phyloP scores from a whole-genome alignment of 129 eudicot genomes.

The Arctium lappa region DNA sequence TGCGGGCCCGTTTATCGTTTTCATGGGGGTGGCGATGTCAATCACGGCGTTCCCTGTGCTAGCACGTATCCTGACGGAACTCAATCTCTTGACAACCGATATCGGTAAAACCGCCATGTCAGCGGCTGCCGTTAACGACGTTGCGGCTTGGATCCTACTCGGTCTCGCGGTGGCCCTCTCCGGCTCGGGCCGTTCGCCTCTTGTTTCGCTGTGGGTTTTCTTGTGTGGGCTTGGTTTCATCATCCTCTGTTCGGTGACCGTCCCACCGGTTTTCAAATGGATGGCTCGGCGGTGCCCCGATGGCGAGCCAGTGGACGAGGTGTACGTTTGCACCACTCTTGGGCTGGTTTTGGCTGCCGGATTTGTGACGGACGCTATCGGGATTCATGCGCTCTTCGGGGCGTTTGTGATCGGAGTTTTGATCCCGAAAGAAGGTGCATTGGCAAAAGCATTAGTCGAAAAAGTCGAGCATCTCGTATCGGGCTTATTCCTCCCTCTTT shows the following conservation, averaged over 20 bases:
- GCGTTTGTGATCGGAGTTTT: constrained; percentile 27
- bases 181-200: neutral
- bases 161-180: neutral
- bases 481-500: constrained; percentile 27
- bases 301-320: constrained; percentile 15
- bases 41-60: constrained; percentile 32
- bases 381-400: constrained; percentile 29
- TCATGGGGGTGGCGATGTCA: constrained; percentile 20
- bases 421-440: constrained; percentile 24
- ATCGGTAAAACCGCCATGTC: constrained; percentile 21
- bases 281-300: constrained; percentile 19
- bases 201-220: constrained; percentile 10
- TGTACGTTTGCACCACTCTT: constrained; percentile 19
- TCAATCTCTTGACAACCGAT: constrained; percentile 18
- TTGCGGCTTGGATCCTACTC: neutral
- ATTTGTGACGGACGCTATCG: constrained; percentile 28
- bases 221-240: constrained; percentile 1
- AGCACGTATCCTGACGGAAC: constrained; percentile 28
- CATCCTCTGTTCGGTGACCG: neutral
- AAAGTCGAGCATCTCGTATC: constrained; percentile 32
- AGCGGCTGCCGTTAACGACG: constrained; percentile 18
- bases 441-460: constrained; percentile 16
- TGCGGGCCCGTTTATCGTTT: constrained; percentile 7
- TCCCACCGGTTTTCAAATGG: constrained; percentile 18
- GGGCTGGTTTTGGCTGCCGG: constrained; percentile 27